phyloP scores from a whole-genome alignment of 805 yeast species.

The Wickerhamia fluorescens region DNA sequence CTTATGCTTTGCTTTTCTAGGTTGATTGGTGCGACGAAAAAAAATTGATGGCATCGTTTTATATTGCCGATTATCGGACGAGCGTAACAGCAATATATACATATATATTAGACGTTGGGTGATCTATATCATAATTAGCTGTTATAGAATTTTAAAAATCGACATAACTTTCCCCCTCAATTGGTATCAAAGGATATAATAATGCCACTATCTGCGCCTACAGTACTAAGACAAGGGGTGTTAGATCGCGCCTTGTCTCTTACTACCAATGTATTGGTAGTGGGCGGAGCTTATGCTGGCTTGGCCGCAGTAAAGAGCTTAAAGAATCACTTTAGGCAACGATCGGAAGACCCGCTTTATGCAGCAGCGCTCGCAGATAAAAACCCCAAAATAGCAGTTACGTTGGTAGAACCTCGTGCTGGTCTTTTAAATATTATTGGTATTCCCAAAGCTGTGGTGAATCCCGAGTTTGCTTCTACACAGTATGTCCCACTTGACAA shows the following conservation, averaged over 20 bases:
- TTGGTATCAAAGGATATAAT: not conserved
- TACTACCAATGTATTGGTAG: constrained; percentile 28
- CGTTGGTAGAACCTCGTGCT: constrained; percentile 33
- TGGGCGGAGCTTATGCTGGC: constrained; percentile 40
- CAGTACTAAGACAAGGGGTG: not conserved
- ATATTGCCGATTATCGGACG: too few species aligned
- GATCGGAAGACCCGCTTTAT: constrained; percentile 6
- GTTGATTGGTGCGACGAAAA: too few species aligned
- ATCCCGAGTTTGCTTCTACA: constrained; percentile 29
- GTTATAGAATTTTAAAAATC: too few species aligned
- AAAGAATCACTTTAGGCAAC: constrained; percentile 16
- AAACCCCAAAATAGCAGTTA: constrained; percentile 17
- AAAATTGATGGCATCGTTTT: too few species aligned
- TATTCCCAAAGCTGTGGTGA: constrained; percentile 33
- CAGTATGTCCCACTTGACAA: constrained; percentile 28
- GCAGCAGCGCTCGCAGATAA: constrained; percentile 3
- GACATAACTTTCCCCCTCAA: too few species aligned
- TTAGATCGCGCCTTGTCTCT: constrained; percentile 6
- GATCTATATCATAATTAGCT: too few species aligned
- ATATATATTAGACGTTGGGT: too few species aligned
- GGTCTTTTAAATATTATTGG: constrained; percentile 36
- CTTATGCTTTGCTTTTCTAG: too few species aligned
- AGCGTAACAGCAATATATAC: too few species aligned
- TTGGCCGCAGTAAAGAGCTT: constrained; percentile 27
- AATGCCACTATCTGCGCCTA: not conserved